Evolutionary conservation across 2,329 filamentous ascomycete species (phyloP), one percentile per base, ranked within the genome.

Genomic region (Pseudogymnoascus sp.): DNA sequence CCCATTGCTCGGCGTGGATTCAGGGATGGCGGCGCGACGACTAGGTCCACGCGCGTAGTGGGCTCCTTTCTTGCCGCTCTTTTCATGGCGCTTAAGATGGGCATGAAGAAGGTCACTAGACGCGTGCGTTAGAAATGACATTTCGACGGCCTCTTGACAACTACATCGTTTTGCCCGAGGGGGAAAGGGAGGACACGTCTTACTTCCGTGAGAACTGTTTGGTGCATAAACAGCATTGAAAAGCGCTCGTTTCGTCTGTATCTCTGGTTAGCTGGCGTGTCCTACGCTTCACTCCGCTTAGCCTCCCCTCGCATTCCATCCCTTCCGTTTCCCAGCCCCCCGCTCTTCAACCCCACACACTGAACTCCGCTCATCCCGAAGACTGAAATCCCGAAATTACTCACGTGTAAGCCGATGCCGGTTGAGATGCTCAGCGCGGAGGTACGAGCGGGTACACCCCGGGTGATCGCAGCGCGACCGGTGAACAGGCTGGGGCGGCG

Each of bases 181-280:
- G 14, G 23, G 16, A 16, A 31, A 6, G 21, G 11, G 59, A 60
- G 16, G 59, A 3, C 5, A 49, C 28, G 28, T 16, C 66, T 59
- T 59, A 69, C 68, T 69, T 69, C 42, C 68, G 66, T 8, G 66
- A 68, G 34, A 69, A 69, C 25, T 64, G 56, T 43, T 64, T 63
- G 34, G 67, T 66, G 62, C 68, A 69, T 7, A 69, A 63, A 31
- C 66, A 67, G 49, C 68, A 69, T 43, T 64, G 59, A 42, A 69
- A 69, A 37, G 66, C 63, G 11, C 64, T 64, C 38, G 65, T 66
- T 56, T 68, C 65, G 59, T 69, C 68, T 69, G 46, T 28, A 11
- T 43, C 8, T 56, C 28, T 34, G 49, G 21, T 14, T 34, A 62
- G 36, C 37, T n/a, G 14, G n/a, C 53, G 56, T 16, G 38, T 31